Percentiles rank a stretch among this genome's conserved stretches.
These are phyloP conservation scores for Erythrophleum fordii DNA, from an alignment of 306 rosid genomes.

Conservation along the genomic window DNA sequence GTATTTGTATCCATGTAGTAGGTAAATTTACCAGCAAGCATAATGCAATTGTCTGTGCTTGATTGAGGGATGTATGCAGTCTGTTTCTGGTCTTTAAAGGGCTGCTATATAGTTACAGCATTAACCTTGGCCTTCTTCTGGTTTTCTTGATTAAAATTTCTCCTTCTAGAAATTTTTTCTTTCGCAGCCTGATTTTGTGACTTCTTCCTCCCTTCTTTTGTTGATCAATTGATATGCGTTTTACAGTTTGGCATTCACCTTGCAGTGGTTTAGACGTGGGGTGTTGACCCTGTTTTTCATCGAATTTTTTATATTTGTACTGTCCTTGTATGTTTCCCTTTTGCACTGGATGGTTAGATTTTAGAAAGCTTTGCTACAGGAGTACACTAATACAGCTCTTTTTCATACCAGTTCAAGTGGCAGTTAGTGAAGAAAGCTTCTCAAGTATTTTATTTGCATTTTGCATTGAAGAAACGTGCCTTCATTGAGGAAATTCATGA, in stretches of 20 bases:
- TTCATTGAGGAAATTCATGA: conserved; percentile 91
- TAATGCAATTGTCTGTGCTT: neutral
- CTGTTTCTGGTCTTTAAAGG: neutral
- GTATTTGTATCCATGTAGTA: neutral
- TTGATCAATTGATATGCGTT: neutral
- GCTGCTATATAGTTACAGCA: neutral
- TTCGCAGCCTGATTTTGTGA: neutral
- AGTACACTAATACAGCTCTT: neutral
- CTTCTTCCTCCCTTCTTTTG: neutral
- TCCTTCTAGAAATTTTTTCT: neutral
- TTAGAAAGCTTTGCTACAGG: neutral
- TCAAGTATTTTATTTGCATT: conserved; percentile 91
- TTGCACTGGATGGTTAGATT: neutral
- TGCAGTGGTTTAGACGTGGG: neutral
- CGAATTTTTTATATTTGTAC: neutral
- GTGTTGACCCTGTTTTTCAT: neutral
- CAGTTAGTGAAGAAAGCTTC: conserved; percentile 91
- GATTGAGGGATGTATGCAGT: neutral
- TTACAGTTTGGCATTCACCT: neutral
- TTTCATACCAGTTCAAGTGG: conserved; percentile 57
- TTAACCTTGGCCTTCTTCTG: neutral
- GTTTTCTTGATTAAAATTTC: conserved; percentile 6
- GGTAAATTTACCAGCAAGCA: neutral
- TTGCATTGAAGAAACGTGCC: conserved; percentile 86
- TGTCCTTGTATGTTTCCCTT: neutral